phyloP scores from a whole-genome alignment of 345 rosid genomes.

The Populus deltoides region DNA sequence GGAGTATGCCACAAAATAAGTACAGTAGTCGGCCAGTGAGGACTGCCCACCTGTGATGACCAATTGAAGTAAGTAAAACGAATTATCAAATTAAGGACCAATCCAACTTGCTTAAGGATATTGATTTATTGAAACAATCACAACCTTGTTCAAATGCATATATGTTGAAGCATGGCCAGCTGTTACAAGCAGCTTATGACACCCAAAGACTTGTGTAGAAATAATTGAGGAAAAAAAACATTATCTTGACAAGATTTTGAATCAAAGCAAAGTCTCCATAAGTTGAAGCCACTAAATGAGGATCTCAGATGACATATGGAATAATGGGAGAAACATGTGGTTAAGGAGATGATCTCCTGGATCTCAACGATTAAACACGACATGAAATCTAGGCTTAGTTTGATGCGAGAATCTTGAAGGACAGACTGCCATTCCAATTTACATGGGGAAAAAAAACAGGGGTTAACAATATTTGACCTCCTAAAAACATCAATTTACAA shows the following conservation, averaged over 20 bases:
- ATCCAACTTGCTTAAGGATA: background rate
- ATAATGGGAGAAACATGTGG: background rate
- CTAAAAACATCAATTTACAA: background rate
- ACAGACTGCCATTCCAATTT: background rate
- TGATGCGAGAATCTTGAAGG: background rate
- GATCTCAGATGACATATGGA: background rate
- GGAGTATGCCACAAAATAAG: conserved; percentile 96
- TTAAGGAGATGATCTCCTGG: background rate
- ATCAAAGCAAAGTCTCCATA: background rate
- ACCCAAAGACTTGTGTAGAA: background rate
- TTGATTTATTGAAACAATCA: background rate
- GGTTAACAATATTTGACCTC: background rate
- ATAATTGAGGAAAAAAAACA: background rate
- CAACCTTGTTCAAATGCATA: background rate
- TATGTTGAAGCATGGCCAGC: background rate
- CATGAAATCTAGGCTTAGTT: background rate
- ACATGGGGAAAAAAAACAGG: background rate
- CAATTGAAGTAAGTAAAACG: conserved; percentile 12
- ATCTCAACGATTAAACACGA: background rate
- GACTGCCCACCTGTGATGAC: conserved; percentile 90
- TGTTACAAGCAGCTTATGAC: background rate
- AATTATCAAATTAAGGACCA: background rate
- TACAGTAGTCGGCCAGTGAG: conserved; percentile 93
- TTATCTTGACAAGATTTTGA: background rate
- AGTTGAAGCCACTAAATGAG: background rate